Conservation (phyloP, 164 flowering plant genomes). For the Akebia trifoliata region DNA sequence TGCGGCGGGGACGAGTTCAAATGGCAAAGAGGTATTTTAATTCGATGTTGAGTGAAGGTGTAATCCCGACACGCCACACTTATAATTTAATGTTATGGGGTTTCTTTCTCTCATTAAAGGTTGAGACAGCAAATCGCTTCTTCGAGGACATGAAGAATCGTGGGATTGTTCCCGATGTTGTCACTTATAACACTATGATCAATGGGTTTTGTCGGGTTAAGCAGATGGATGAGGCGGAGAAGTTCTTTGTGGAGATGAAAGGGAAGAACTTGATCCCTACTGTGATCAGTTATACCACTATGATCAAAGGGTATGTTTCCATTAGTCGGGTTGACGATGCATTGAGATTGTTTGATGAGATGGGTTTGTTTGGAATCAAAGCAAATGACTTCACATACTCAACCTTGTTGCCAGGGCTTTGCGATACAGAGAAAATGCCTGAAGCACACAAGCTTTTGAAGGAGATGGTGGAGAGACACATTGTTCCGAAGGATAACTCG, state of each 20-base stretch:
- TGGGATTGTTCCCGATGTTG: conserved; percentile 58
- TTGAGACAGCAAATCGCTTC: conserved; percentile 66
- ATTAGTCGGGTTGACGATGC: conserved; percentile 67
- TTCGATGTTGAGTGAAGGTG: conserved; percentile 73
- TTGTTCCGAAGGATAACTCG: conserved; percentile 66
- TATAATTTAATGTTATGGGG: conserved; percentile 88
- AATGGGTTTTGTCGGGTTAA: conserved; percentile 60
- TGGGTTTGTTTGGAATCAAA: conserved; percentile 55
- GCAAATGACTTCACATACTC: conserved; percentile 69
- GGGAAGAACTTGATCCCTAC: conserved; percentile 57
- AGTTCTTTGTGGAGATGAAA: conserved; percentile 71
- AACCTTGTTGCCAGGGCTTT: conserved; percentile 76
- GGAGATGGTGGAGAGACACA: conserved; percentile 63
- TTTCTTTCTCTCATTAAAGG: conserved; percentile 59
- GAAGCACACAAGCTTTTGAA: conserved; percentile 53
- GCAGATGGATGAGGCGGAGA: conserved; percentile 74
- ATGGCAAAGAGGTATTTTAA: conserved; percentile 91
- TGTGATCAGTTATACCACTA: conserved; percentile 72
- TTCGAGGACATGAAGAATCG: conserved; percentile 76
- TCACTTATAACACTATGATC: conserved; percentile 75
- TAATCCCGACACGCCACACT: conserved; percentile 67
- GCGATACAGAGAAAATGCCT: conserved; percentile 66
- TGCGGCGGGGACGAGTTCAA: conserved; percentile 71
- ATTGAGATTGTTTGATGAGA: conserved; percentile 62
- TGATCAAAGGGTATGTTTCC: conserved; percentile 84